These are phyloP conservation scores for Isoetes taiwanensis DNA, from an alignment of 75 land plant genomes.

Conservation along the genomic window DNA sequence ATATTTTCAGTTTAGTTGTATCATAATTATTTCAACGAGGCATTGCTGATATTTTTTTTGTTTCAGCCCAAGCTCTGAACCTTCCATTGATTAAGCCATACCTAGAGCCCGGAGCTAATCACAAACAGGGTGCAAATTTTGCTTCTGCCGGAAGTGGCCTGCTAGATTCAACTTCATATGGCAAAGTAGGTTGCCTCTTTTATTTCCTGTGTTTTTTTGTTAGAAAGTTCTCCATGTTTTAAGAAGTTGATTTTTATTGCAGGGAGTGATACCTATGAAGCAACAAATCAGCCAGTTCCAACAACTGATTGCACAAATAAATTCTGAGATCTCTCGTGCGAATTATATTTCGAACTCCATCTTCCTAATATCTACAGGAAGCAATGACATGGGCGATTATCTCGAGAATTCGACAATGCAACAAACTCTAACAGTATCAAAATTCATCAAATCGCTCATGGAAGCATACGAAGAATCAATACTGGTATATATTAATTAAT, in stretches of 20 bases:
- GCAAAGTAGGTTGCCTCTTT: too few relatives aligned
- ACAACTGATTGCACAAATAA: not conserved
- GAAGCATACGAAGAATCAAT: not conserved
- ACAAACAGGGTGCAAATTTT: constrained; percentile 1
- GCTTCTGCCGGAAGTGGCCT: constrained; percentile 3
- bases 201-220: too few relatives aligned
- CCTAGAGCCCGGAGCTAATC: not conserved
- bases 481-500: too few relatives aligned
- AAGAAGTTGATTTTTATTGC: too few relatives aligned
- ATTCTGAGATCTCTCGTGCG: not conserved
- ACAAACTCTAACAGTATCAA: not conserved
- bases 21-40: too few relatives aligned
- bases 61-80: too few relatives aligned
- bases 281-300: not conserved
- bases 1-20: too few relatives aligned
- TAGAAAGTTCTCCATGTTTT: too few relatives aligned
- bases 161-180: not conserved
- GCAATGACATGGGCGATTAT: not conserved
- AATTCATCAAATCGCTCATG: not conserved
- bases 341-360: not conserved
- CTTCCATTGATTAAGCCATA: not conserved
- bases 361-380: not conserved
- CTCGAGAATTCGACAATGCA: not conserved
- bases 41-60: too few relatives aligned
- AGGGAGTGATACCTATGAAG: not conserved